A percentile compares a stretch with the other conserved stretches of the same genome.
Evolutionary conservation across 164 flowering plant genomes (phyloP).

Genomic region (Piper betle): DNA sequence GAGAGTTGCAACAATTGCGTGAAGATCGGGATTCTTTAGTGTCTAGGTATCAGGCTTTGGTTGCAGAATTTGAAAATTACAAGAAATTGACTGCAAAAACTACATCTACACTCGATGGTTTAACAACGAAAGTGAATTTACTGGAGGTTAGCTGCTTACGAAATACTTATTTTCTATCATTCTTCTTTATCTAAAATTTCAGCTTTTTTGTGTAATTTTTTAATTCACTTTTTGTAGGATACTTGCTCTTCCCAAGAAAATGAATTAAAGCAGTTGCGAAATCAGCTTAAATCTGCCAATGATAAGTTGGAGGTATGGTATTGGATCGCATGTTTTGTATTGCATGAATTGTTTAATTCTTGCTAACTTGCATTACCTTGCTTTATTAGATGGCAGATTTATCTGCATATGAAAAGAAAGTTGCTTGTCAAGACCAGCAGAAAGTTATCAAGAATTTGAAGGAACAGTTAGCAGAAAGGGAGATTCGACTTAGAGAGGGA

Average conservation of each 20-base stretch:
- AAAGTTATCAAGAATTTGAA: slow-evolving; percentile 12
- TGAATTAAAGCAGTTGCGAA: slow-evolving; percentile 36
- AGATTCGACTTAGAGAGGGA: slow-evolving; percentile 63
- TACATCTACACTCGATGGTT: slow-evolving; percentile 27
- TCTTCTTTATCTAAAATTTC: neutral
- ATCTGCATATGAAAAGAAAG: slow-evolving; percentile 38
- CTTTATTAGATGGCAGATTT: slow-evolving; percentile 41
- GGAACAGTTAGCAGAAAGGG: slow-evolving; percentile 68
- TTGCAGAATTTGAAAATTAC: slow-evolving; percentile 29
- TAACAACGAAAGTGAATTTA: slow-evolving; percentile 31
- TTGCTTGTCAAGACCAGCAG: slow-evolving; percentile 50
- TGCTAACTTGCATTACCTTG: neutral
- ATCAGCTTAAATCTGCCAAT: slow-evolving; percentile 50
- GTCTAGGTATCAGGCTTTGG: slow-evolving; percentile 23
- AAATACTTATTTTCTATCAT: neutral
- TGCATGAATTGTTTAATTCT: neutral
- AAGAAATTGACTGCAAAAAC: slow-evolving; percentile 48
- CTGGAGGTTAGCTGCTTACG: slow-evolving; percentile 42
- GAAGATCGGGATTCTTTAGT: slow-evolving; percentile 51
- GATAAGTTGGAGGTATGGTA: slow-evolving; percentile 58
- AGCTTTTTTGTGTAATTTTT: neutral
- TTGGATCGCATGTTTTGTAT: neutral
- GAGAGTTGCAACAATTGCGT: slow-evolving; percentile 44
- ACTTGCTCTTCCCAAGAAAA: slow-evolving; percentile 45
- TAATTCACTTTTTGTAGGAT: slow-evolving; percentile 29